Conservation (phyloP, 331 rosid genomes). For the Dryas integrifolia region DNA sequence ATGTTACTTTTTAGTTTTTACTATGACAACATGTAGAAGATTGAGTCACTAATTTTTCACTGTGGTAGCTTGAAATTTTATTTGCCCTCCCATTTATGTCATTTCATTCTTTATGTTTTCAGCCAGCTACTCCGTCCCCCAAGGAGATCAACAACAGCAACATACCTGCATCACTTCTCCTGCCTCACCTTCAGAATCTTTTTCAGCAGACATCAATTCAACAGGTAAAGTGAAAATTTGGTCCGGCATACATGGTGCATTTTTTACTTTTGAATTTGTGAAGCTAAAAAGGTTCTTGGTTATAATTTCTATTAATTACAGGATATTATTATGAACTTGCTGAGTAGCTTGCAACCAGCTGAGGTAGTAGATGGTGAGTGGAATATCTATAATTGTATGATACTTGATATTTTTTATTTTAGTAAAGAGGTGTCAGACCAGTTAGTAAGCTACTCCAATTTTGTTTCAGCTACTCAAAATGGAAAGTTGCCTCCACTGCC, state of each 20-base stretch:
- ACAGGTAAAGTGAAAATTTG: slow-evolving; percentile 51
- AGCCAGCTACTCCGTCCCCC: slow-evolving; percentile 56
- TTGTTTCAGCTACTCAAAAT: slow-evolving; percentile 68
- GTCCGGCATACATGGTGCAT: neutral
- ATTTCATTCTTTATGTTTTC: slow-evolving; percentile 35
- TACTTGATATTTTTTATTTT: slow-evolving; percentile 16
- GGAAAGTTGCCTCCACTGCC: slow-evolving; percentile 88
- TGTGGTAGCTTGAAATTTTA: slow-evolving; percentile 3
- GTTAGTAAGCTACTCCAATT: slow-evolving; percentile 25
- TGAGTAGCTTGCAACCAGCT: slow-evolving; percentile 64
- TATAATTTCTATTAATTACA: slow-evolving; percentile 35
- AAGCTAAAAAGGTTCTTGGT: neutral
- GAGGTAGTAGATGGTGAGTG: slow-evolving; percentile 82
- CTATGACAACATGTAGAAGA: neutral
- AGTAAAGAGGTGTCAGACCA: slow-evolving; percentile 19
- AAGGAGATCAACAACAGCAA: slow-evolving; percentile 58
- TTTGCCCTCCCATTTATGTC: neutral
- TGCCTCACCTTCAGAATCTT: slow-evolving; percentile 89
- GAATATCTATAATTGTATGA: slow-evolving; percentile 26
- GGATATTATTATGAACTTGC: slow-evolving; percentile 79
- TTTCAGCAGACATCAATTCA: slow-evolving; percentile 86
- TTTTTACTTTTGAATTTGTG: slow-evolving; percentile 3
- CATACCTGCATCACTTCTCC: slow-evolving; percentile 60
- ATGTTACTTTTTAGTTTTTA: neutral
- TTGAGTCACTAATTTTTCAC: neutral